Evolutionary conservation across 306 rosid genomes (phyloP).

Genomic region (Parietaria judaica): DNA sequence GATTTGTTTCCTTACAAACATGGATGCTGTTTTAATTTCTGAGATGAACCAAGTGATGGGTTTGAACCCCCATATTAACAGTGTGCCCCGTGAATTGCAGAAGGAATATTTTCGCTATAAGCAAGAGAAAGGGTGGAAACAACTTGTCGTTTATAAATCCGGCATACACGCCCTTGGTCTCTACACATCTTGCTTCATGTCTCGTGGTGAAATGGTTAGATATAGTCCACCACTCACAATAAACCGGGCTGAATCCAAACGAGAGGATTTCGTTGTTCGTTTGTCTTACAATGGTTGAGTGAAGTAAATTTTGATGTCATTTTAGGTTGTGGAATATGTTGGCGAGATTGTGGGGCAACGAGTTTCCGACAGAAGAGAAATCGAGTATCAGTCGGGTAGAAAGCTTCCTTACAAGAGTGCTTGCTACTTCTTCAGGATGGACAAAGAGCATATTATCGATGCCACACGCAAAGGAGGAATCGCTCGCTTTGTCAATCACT

Average conservation of each 20-base stretch:
- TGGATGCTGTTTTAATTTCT: no score
- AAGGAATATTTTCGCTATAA: conserved; percentile 53
- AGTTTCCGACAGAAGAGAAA: conserved; percentile 61
- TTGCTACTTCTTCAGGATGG: conserved; percentile 70
- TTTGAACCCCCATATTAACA: background rate
- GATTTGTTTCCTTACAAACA: no score
- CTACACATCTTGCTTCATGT: conserved; percentile 61
- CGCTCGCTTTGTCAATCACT: conserved; percentile 72
- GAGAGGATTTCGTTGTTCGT: conserved; percentile 1
- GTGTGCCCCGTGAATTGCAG: conserved; percentile 27
- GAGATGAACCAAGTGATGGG: no score
- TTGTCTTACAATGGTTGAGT: background rate
- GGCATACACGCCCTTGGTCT: conserved; percentile 78
- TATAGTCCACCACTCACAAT: conserved; percentile 6
- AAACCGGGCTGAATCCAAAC: conserved; percentile 6
- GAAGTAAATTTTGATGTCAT: conserved; percentile 14
- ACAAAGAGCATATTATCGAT: conserved; percentile 62
- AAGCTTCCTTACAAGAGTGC: conserved; percentile 68
- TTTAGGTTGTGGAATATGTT: conserved; percentile 64
- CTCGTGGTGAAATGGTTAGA: conserved; percentile 56
- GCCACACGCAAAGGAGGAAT: conserved; percentile 72
- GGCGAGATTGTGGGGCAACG: conserved; percentile 67
- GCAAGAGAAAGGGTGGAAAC: conserved; percentile 50
- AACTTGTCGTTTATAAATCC: conserved; percentile 62
- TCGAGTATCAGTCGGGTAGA: conserved; percentile 53